phyloP scores from a whole-genome alignment of 345 rosid species.

The Murraya paniculata region DNA sequence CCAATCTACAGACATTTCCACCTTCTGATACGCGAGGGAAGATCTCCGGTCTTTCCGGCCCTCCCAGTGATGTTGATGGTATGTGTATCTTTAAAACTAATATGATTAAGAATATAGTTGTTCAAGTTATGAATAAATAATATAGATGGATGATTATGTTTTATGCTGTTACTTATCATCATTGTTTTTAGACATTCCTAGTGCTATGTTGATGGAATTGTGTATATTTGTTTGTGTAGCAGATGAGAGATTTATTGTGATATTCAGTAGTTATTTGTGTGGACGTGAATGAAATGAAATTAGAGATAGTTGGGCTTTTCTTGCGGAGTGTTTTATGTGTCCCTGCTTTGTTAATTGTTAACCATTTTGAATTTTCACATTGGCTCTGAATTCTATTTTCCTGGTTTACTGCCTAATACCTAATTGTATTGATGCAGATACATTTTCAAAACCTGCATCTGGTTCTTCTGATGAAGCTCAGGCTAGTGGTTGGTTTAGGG shows the following conservation, averaged over 20 bases:
- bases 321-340: background rate
- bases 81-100: constrained; percentile 6
- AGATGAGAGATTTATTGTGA: background rate
- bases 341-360: background rate
- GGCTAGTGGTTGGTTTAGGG: constrained; percentile 71
- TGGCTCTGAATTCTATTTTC: background rate
- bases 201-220: background rate
- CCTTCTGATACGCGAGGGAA: constrained; percentile 76
- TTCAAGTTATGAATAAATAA: background rate
- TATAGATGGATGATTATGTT: background rate
- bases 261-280: background rate
- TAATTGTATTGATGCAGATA: constrained; percentile 43
- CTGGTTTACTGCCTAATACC: constrained; percentile 12
- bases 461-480: constrained; percentile 73
- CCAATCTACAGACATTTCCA: constrained; percentile 79
- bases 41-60: constrained; percentile 67
- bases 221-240: background rate
- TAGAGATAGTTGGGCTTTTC: background rate
- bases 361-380: background rate
- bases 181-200: background rate
- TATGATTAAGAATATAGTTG: background rate
- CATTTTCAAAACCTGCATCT: constrained; percentile 72
- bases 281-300: background rate
- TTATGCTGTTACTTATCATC: background rate
- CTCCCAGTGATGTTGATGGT: constrained; percentile 95